Evolutionary conservation across 192 early-diverging fungal species (phyloP), one percentile per base, ranked within the genome.

Genomic region (Spizellomyces sp.): DNA sequence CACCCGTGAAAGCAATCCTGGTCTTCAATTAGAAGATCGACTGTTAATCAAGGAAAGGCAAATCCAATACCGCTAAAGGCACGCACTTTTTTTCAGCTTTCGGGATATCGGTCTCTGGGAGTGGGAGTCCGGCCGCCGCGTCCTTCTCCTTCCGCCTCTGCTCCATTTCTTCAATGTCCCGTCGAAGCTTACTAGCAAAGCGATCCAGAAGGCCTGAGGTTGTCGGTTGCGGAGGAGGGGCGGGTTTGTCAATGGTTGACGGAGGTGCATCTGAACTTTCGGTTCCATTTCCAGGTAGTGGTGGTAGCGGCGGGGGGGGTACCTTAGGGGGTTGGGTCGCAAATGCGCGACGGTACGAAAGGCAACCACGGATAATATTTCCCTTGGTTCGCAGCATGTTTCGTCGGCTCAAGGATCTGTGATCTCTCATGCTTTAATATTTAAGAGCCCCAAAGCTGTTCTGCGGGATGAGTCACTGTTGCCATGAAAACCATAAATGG

Each of bases 1-100:
- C 45, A 75, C 52, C 14, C 70, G 65, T 21, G 65, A 67, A 6
- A 81, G n/a, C 58, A 77, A 71, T 54, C 76, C 68, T 54, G 50
- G 50, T 54, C 50, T 54, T n/a, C 4, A 54, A 4, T n/a, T 2
- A 41, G 3, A 27, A 2, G 3, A 17, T 27, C 52, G 15, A 15
- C 52, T 55, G 52, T 8, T 36, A 22, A 17, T 61, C 2, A 41
- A 22, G 59, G 2, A 14, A 17, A 17, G 17, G 59, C 21, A 61
- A 27, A 12, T 2, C 59, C 59, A 14, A 19, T 54, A 15, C 52
- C 52, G 52, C 14, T 2, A 19, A 0, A 19, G 2, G 1, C 19
- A n/a, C 52, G 0, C 15, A 15, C 52, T n/a, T 0, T 54, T 54
- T 54, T n/a, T 54, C 4, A 21, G 5, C 41, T 58, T 58, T 58